These are phyloP conservation scores for Aspergillus quadricinctus DNA, from an alignment of 2,329 filamentous ascomycete species.

Conservation along the genomic window DNA sequence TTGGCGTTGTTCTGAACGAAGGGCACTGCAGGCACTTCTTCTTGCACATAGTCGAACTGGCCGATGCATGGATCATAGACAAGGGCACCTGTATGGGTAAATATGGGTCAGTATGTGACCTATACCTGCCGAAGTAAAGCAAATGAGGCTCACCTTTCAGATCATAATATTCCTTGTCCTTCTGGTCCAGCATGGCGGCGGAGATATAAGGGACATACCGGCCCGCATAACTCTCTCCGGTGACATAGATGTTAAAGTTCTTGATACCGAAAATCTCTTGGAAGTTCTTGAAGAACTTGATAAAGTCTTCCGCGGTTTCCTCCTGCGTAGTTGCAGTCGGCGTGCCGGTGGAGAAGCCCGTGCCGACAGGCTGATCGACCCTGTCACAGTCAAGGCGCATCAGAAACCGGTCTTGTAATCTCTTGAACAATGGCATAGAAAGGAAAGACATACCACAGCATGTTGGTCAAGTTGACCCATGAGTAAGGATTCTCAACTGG, in stretches of 20 bases:
- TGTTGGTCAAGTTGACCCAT: slow-evolving; percentile 73
- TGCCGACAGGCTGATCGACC: slow-evolving; percentile 47
- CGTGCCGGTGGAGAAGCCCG: slow-evolving; percentile 64
- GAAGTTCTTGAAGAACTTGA: slow-evolving; percentile 78
- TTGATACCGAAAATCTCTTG: slow-evolving; percentile 64
- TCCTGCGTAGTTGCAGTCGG: slow-evolving; percentile 63
- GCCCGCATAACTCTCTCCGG: slow-evolving; percentile 71
- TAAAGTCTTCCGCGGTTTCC: slow-evolving; percentile 65
- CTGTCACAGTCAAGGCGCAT: slow-evolving; percentile 5
- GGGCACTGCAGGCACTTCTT: slow-evolving; percentile 36
- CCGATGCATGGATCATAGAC: slow-evolving; percentile 67
- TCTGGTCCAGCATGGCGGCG: slow-evolving; percentile 65
- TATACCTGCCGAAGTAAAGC: background rate
- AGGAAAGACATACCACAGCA: slow-evolving; percentile 61
- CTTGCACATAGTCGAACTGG: slow-evolving; percentile 29
- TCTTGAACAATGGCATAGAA: background rate
- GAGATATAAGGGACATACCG: slow-evolving; percentile 69
- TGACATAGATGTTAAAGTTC: slow-evolving; percentile 67
- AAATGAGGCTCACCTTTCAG: slow-evolving; percentile 49
- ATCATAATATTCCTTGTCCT: slow-evolving; percentile 65
- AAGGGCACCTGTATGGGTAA: slow-evolving; percentile 43
- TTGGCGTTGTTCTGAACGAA: slow-evolving; percentile 42
- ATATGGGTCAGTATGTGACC: slow-evolving; percentile 1
- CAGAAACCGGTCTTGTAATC: background rate
- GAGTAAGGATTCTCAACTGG: slow-evolving; percentile 64